Conservation (phyloP, 2,329 filamentous ascomycete species). For the Didymellaceae sp. region DNA sequence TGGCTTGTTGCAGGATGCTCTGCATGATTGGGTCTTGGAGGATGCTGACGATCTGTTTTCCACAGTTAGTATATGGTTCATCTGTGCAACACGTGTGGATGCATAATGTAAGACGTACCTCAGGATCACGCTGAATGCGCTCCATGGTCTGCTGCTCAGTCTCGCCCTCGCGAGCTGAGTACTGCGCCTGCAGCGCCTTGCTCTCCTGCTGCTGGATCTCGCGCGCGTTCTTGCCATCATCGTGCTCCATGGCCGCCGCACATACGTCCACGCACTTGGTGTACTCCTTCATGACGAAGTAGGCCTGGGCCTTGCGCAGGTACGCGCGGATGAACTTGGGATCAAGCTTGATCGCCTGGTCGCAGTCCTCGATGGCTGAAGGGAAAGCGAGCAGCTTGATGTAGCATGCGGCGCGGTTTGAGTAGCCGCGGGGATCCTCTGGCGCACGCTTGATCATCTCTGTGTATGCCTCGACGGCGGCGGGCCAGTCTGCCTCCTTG, state of each 20-base stretch:
- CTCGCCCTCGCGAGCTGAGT: constrained; percentile 88
- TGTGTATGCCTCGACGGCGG: constrained; percentile 87
- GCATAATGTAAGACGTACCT: constrained; percentile 64
- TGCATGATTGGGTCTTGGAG: constrained; percentile 98
- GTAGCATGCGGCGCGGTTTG: constrained; percentile 94
- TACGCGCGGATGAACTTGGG: constrained; percentile 93
- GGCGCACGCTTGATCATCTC: constrained; percentile 98
- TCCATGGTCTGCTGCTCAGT: constrained; percentile 95
- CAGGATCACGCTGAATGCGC: constrained; percentile 86
- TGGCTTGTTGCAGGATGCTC: constrained; percentile 94
- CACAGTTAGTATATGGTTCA: not conserved
- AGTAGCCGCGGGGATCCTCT: constrained; percentile 91
- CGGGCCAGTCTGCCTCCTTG: constrained; percentile 95
- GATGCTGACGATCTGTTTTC: constrained; percentile 77
- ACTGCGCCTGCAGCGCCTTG: constrained; percentile 91
- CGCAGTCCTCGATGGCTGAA: constrained; percentile 89
- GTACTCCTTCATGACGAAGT: constrained; percentile 98
- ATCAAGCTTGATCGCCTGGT: constrained; percentile 88
- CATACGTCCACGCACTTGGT: constrained; percentile 92
- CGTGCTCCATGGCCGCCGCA: constrained; percentile 77
- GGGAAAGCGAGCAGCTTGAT: constrained; percentile 98
- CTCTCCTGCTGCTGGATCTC: constrained; percentile 95
- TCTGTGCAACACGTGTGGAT: not conserved
- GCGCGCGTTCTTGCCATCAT: constrained; percentile 80
- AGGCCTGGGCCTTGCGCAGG: constrained; percentile 93